These are phyloP conservation scores for Chalciporus piperatus DNA, from an alignment of 768 basidiomycete genomes.

Conservation along the genomic window DNA sequence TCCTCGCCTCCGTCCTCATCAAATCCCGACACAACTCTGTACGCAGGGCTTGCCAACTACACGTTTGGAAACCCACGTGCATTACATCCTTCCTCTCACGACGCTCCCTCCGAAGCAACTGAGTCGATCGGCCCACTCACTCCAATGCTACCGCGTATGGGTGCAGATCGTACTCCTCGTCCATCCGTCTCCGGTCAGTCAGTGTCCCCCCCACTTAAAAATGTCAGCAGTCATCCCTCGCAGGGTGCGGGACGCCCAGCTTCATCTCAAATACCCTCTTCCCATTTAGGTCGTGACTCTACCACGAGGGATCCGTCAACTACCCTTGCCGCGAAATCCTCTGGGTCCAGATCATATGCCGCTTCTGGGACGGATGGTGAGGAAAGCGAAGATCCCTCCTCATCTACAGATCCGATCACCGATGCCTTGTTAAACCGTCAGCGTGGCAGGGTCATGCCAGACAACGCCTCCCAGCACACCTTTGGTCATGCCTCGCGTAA, in stretches of 20 bases:
- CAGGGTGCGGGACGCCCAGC: conserved; percentile 27
- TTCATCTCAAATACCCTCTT: conserved; percentile 13
- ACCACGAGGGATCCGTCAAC: conserved; percentile 4
- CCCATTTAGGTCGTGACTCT: conserved; percentile 17
- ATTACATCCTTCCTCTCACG: conserved; percentile 14
- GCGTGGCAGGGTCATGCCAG: conserved; percentile 30
- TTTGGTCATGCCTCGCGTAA: conserved; percentile 43
- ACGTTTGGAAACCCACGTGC: conserved; percentile 39
- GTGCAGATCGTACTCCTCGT: conserved; percentile 44
- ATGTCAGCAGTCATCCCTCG: conserved; percentile 35
- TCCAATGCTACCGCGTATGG: conserved; percentile 20
- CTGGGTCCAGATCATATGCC: conserved; percentile 6
- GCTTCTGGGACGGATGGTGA: conserved; percentile 28
- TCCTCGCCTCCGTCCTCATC: not conserved
- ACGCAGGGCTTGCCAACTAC: conserved; percentile 40
- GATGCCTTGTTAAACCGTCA: conserved; percentile 16
- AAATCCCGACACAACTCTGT: conserved; percentile 28
- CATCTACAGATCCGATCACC: conserved; percentile 31
- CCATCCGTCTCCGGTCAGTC: conserved; percentile 36
- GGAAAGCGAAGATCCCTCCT: conserved; percentile 37
- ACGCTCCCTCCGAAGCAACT: conserved; percentile 16
- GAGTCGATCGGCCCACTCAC: conserved; percentile 39
- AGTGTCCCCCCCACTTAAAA: conserved; percentile 6
- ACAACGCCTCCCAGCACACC: conserved; percentile 48
- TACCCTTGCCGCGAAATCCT: not conserved